Evolutionary conservation across 495 filamentous ascomycete genomes (phyloP).

Genomic region (Neurospora sp.): DNA sequence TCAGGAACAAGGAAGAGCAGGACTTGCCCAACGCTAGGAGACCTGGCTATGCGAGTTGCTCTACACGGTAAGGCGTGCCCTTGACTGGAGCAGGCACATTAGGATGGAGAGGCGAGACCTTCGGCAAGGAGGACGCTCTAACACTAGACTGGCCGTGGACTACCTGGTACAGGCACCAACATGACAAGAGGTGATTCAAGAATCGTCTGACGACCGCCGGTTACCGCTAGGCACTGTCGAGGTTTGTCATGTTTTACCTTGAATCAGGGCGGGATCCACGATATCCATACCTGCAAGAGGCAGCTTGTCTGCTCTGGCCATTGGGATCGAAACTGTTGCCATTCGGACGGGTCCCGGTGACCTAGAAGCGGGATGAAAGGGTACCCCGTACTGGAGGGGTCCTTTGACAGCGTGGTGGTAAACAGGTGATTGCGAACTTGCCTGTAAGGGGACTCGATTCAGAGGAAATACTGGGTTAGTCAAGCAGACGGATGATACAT

Average conservation of each 20-base stretch:
- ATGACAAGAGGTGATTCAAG: background rate
- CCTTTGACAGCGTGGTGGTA: slow-evolving; percentile 16
- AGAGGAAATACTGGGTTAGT: slow-evolving; percentile 8
- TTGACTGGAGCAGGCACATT: slow-evolving; percentile 13
- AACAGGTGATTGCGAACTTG: slow-evolving; percentile 3
- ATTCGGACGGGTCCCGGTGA: background rate
- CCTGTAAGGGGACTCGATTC: slow-evolving; percentile 3
- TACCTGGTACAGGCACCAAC: background rate
- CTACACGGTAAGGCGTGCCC: slow-evolving; percentile 17
- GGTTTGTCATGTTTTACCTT: slow-evolving; percentile 20
- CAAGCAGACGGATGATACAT: slow-evolving; percentile 17
- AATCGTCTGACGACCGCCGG: slow-evolving; percentile 14
- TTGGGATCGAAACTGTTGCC: background rate
- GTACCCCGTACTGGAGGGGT: slow-evolving; percentile 4
- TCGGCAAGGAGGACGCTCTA: slow-evolving; percentile 23
- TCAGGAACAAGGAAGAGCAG: slow-evolving; percentile 16
- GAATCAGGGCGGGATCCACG: background rate
- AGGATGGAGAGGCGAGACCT: slow-evolving; percentile 23
- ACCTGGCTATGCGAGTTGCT: slow-evolving; percentile 16
- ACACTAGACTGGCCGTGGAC: slow-evolving; percentile 18
- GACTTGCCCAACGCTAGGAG: slow-evolving; percentile 15
- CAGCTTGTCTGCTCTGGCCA: background rate
- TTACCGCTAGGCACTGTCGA: slow-evolving; percentile 6
- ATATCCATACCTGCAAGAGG: background rate
- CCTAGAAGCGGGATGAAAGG: background rate